phyloP scores from a whole-genome alignment of 495 filamentous ascomycete species.

The Podospora sp. region DNA sequence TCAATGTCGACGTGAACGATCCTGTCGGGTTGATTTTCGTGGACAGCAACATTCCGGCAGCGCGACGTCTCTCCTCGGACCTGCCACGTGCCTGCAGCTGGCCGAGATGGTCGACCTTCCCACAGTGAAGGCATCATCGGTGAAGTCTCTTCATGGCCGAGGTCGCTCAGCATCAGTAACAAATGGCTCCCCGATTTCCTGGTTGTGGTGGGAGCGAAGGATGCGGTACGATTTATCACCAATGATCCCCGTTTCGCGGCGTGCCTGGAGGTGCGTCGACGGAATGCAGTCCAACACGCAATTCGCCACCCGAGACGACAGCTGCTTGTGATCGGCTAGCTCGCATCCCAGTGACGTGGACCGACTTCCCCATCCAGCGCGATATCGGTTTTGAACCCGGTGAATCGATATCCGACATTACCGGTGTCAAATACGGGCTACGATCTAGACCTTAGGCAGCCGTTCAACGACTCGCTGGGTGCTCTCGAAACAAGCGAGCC shows the following conservation, averaged over 20 bases:
- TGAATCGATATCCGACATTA: neutral
- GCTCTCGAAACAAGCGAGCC: neutral
- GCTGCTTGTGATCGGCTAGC: neutral
- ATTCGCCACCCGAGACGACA: neutral
- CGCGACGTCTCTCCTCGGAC: too few relatives aligned
- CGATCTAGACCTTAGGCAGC: neutral
- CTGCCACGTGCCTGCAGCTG: too few relatives aligned
- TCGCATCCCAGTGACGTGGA: neutral
- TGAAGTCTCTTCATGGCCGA: neutral
- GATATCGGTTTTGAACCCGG: neutral
- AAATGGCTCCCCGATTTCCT: neutral
- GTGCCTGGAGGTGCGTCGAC: neutral
- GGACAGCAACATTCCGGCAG: too few relatives aligned
- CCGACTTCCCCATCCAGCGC: neutral
- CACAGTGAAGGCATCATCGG: neutral
- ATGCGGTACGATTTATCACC: neutral
- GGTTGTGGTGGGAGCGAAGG: neutral
- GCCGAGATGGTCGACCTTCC: too few relatives aligned
- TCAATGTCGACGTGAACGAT: too few relatives aligned
- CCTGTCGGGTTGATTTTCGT: too few relatives aligned
- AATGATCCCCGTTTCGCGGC: neutral
- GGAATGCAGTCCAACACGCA: neutral
- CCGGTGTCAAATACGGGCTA: neutral
- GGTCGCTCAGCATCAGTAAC: neutral
- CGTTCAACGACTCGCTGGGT: neutral